Evolutionary conservation across 441 rosid species (phyloP).

Genomic region (Pelargonium australe): DNA sequence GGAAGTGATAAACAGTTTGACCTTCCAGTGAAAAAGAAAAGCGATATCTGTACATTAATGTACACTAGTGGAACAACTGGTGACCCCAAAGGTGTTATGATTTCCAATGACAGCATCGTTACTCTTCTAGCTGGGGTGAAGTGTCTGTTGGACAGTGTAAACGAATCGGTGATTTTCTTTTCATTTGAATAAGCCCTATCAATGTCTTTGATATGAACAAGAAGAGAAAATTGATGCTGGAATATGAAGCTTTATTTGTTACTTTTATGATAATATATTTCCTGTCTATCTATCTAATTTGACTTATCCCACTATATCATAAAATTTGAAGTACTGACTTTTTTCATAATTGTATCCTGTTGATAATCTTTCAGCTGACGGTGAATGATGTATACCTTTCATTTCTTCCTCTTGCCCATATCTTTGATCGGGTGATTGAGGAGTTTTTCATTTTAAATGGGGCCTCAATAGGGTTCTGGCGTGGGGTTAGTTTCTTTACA

Average conservation of each 20-base stretch:
- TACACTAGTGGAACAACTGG: no score
- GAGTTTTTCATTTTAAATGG: conserved; percentile 65
- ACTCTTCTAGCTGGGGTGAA: conserved; percentile 63
- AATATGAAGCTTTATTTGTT: background rate
- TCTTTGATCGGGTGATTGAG: conserved; percentile 87
- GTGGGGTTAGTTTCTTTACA: conserved; percentile 36
- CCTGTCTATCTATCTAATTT: background rate
- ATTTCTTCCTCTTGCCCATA: conserved; percentile 95
- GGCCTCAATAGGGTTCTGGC: conserved; percentile 89
- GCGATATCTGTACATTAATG: conserved; percentile 85
- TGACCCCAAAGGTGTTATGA: conserved; percentile 92
- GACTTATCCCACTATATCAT: conserved; percentile 1
- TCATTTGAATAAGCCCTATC: conserved; percentile 10
- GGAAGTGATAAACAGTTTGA: conserved; percentile 62
- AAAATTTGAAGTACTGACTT: background rate
- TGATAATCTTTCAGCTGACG: conserved; percentile 44
- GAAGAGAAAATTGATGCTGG: background rate
- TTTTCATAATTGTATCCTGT: conserved; percentile 13
- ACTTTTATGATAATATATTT: background rate
- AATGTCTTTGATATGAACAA: conserved; percentile 15
- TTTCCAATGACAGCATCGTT: conserved; percentile 82
- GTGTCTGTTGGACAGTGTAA: conserved; percentile 45
- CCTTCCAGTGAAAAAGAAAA: conserved; percentile 56
- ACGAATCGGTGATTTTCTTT: conserved; percentile 49
- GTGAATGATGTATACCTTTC: conserved; percentile 71